phyloP scores from a whole-genome alignment of 2,329 filamentous ascomycete species.

The Keithomyces neogunnii region DNA sequence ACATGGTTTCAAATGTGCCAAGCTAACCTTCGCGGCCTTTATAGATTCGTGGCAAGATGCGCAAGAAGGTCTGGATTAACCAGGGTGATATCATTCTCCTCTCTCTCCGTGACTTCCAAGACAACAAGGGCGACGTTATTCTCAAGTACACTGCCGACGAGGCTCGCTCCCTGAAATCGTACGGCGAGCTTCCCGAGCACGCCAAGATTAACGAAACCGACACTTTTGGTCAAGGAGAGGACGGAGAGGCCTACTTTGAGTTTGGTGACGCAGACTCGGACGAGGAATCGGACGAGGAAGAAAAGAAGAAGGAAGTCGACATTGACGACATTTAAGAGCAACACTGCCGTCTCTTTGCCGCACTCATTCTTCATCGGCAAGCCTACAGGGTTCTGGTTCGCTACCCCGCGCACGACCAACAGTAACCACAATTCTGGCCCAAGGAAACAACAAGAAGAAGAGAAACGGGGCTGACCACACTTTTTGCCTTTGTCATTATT shows the following conservation, averaged over 20 bases:
- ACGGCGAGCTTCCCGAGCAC: conserved; percentile 92
- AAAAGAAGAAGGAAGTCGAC: conserved; percentile 70
- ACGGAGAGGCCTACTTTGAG: conserved; percentile 96
- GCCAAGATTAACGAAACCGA: conserved; percentile 99
- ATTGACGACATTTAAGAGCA: conserved; percentile 81
- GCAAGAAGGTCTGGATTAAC: conserved; percentile 99
- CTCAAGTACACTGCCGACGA: conserved; percentile 96
- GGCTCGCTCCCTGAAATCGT: conserved; percentile 89
- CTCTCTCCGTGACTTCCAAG: conserved; percentile 85
- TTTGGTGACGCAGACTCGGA: conserved; percentile 85
- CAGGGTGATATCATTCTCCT: conserved; percentile 90
- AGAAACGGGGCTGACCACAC: conserved; percentile 6
- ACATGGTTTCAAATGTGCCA: too few species aligned
- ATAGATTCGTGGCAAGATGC: conserved; percentile 74
- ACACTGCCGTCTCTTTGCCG: not conserved
- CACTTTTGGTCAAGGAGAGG: conserved; percentile 82
- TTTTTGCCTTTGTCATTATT: conserved; percentile 1
- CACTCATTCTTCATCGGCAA: not conserved
- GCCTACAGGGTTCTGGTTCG: not conserved
- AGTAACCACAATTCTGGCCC: not conserved
- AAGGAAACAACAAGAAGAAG: conserved; percentile 1
- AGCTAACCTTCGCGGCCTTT: not conserved
- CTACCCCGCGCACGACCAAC: not conserved
- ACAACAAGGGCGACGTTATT: conserved; percentile 94
- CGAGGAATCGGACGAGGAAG: conserved; percentile 44